Evolutionary conservation across 495 filamentous ascomycete genomes (phyloP), one percentile per base, ranked within the genome.

Genomic region (Penicillium waksmanii): DNA sequence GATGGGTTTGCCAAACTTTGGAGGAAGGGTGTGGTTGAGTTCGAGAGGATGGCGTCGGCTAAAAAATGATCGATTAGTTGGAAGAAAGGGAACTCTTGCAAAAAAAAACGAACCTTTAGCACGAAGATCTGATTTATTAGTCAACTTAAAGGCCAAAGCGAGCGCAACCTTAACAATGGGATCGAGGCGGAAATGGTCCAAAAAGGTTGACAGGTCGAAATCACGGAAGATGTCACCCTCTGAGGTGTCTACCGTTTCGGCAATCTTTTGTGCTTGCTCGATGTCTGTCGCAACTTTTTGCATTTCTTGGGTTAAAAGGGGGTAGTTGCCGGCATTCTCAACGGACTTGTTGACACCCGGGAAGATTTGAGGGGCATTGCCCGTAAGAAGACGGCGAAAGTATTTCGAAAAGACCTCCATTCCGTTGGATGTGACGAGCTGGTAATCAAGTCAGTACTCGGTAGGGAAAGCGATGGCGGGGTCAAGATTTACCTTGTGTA

Each of bases 401-500:
- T 93, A 97, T 78, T 89, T 96, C 36, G 88, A 84, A 75, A 89
- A 97, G 64, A 95, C 92, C 80, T 96, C 93, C 93, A 97, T 97
- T 70, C 91, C 92, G 93, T 95, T 86, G 61, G 92, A 91, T 82
- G 95, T 89, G 70, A 96, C 87, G 64, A 97, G 85, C 92, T 96
- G 64, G 25, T 38, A 57, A 49, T 8, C 21, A 51, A 53, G 44
- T 73, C 27, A 72, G 63, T 34, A 33, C 33, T 38, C 5, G 18
- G 2, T 51, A 15, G 10, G n/a, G 11, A 18, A 44, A 23, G 36
- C 3, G 13, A 38, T 43, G 12, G 13, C 1, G 19, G n/a, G 19
- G 5, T 12, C 18, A 15, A 5, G n/a, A 68, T 84, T 65, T 81
- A 97, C 94, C 84, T 92, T 96, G 66, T 87, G 86, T 65, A 99